Evolutionary conservation across 331 rosid species (phyloP), one percentile per base, ranked within the genome.

Genomic region (Cydonia oblonga): DNA sequence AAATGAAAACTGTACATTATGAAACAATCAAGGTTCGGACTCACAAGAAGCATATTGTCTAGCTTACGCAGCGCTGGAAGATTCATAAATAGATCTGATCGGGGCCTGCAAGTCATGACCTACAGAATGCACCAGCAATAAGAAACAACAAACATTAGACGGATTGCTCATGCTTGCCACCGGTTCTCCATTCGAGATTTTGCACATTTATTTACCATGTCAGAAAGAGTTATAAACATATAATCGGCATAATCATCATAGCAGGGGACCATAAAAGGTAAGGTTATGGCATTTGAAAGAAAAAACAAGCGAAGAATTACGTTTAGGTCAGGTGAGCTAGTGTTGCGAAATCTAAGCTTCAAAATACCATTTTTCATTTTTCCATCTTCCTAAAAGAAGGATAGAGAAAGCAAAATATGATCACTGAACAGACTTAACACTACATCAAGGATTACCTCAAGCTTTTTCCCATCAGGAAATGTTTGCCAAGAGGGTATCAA

Each of bases 41-140:
- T 84, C 75, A 84, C 88, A 62, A 84, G 81, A 67, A 84, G 78
- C 88, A 84, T 84, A 54, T 76, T 84, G 64, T 84, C 88, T 70
- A 84, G 70, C 75, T 84, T 84, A 19, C 86, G 73, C 53, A 84
- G 71, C 20, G 80, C 88, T n/a, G 88, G 88, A 26, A 84, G 84
- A 61, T 84, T 84, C 68, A 81, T 79, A 53, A 81, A 81, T 25
- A 84, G 51, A 76, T 84, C 88, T 70, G 86, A 78, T 72, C 88
- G 73, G 6, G 86, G 86, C 76, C 86, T 84, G 78, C 84, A 81
- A 44, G 86, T 84, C 88, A 84, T 84, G 56, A 84, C 88, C 88
- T 84, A 44, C 63, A 74, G 30, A 81, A 26, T 44, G 56, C 61
- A 67, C n/a, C 76, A 46, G 9, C 26, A 30, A 30, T 23, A 54